Conservation (phyloP, 345 rosid genomes). For the Sisymbrium irio region DNA sequence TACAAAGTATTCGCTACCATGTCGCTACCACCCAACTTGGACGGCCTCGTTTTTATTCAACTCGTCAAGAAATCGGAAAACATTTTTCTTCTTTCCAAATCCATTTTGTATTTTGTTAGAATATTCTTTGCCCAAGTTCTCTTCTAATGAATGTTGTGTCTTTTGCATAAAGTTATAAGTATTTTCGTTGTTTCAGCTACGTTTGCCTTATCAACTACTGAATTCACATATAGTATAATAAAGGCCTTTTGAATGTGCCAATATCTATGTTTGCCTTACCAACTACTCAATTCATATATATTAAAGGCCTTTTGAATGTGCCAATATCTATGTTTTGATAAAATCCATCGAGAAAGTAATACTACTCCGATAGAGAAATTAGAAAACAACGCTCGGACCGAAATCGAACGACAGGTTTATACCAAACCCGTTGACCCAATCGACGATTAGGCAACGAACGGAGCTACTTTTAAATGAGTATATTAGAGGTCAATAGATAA, state of each 20-base stretch:
- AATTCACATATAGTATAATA: no score
- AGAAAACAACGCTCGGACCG: neutral
- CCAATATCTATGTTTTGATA: neutral
- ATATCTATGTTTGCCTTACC: neutral
- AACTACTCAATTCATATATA: neutral
- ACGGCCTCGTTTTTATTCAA: constrained; percentile 31
- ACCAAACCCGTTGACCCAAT: neutral
- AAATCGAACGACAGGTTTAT: neutral
- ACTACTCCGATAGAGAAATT: neutral
- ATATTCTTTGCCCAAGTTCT: neutral
- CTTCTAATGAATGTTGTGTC: neutral
- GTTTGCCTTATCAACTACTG: neutral
- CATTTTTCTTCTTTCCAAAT: neutral
- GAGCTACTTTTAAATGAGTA: neutral
- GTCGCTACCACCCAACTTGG: constrained; percentile 36
- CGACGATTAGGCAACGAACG: neutral
- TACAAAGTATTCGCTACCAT: constrained; percentile 27
- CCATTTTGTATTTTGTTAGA: neutral
- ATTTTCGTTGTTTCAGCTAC: neutral
- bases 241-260: neutral
- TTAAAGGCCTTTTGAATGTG: neutral
- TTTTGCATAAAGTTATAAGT: neutral
- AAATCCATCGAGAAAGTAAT: neutral
- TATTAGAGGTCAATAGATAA: neutral
- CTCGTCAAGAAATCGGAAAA: constrained; percentile 2